A percentile compares a stretch with the other conserved stretches of the same genome.
Evolutionary conservation across 2,329 filamentous ascomycete genomes (phyloP).

Genomic region (Penicillium sp.): DNA sequence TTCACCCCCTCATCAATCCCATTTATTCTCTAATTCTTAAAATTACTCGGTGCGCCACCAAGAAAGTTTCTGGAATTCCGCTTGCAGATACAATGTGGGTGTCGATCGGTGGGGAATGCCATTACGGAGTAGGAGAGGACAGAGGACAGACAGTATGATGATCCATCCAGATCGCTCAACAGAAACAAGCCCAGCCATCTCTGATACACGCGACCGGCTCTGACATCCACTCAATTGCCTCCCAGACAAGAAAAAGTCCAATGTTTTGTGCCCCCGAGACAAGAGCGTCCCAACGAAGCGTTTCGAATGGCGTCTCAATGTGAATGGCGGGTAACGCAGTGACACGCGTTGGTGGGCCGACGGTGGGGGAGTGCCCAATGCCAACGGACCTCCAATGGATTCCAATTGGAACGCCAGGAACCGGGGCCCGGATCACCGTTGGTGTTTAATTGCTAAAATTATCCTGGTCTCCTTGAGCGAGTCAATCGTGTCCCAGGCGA

Average conservation of each 20-base stretch:
- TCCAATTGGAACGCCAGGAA: conserved; percentile 25
- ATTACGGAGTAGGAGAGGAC: background rate
- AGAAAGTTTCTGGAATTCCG: conserved; percentile 16
- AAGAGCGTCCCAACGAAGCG: background rate
- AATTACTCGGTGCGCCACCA: conserved; percentile 11
- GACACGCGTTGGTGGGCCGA: conserved; percentile 41
- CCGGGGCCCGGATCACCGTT: background rate
- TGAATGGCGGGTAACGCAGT: conserved; percentile 16
- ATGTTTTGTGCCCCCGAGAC: background rate
- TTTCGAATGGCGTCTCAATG: conserved; percentile 7
- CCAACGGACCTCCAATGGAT: background rate
- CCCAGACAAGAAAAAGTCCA: background rate
- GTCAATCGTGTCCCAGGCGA: background rate
- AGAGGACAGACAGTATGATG: background rate
- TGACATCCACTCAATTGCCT: background rate
- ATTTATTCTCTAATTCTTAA: background rate
- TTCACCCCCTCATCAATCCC: background rate
- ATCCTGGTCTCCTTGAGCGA: background rate
- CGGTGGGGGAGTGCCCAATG: conserved; percentile 13
- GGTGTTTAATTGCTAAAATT: conserved; percentile 1
- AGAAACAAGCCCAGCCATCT: background rate
- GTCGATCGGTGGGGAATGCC: background rate
- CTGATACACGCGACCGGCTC: background rate
- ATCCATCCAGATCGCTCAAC: background rate
- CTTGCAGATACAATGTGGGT: background rate